These are phyloP conservation scores for Tubosaeta sp. DNA, from an alignment of 768 basidiomycete species.

Conservation along the genomic window DNA sequence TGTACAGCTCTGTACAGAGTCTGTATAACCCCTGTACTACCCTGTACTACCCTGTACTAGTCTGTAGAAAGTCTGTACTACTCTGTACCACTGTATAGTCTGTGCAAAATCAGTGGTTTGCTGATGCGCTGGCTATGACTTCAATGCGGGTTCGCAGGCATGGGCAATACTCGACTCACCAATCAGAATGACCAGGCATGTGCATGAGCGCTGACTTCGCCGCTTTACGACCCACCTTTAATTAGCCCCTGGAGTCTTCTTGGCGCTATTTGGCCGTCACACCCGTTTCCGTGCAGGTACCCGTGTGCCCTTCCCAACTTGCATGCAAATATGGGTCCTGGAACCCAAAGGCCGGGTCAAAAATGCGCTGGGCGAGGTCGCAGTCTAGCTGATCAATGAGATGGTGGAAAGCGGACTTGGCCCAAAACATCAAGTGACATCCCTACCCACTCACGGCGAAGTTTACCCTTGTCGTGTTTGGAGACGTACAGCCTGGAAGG, in stretches of 20 bases:
- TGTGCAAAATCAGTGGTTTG: too few relatives aligned
- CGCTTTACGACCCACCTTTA: background rate
- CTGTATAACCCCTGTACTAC: too few relatives aligned
- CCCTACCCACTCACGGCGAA: constrained; percentile 72
- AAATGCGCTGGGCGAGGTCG: constrained; percentile 22
- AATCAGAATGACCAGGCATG: constrained; percentile 46
- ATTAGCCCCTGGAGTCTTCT: background rate
- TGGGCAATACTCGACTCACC: constrained; percentile 77
- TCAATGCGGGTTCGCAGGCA: constrained; percentile 87
- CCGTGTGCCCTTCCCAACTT: constrained; percentile 61
- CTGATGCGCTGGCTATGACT: constrained; percentile 61
- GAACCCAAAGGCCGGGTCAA: constrained; percentile 10
- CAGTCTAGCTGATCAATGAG: constrained; percentile 52
- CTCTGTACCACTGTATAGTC: too few relatives aligned
- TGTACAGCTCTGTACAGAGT: too few relatives aligned
- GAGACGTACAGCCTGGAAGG: constrained; percentile 14
- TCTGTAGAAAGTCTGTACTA: too few relatives aligned
- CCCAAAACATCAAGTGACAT: constrained; percentile 87
- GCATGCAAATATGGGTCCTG: constrained; percentile 85
- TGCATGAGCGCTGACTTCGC: constrained; percentile 33
- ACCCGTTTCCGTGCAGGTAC: constrained; percentile 59
- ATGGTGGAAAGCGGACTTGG: constrained; percentile 79
- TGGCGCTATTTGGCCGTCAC: constrained; percentile 84
- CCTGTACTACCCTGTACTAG: too few relatives aligned
- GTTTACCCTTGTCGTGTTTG: constrained; percentile 27